A percentile compares a stretch with the other conserved stretches of the same genome.
Evolutionary conservation across 2,329 filamentous ascomycete species (phyloP).

Genomic region (Sclerotinia borealis): DNA sequence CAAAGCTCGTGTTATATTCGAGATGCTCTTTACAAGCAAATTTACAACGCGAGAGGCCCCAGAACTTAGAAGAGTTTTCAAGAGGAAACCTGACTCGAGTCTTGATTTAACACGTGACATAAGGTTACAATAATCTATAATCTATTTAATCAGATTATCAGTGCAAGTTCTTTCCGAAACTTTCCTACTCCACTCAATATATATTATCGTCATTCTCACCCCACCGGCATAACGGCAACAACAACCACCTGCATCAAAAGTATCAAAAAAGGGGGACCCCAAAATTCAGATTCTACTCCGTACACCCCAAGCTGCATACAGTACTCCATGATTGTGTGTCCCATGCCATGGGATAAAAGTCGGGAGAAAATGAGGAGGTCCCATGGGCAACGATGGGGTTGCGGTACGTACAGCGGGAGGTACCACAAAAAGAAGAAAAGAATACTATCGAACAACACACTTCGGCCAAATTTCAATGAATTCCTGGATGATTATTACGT

Average conservation of each 20-base stretch:
- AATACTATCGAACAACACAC: background rate
- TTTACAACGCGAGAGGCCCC: background rate
- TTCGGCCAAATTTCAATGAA: background rate
- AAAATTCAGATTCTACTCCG: background rate
- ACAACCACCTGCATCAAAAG: background rate
- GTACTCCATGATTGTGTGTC: slow-evolving; percentile 3
- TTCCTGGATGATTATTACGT: background rate
- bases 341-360: background rate
- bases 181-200: background rate
- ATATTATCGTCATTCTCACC: background rate
- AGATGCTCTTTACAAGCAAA: background rate
- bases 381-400: slow-evolving; percentile 2
- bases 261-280: background rate
- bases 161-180: background rate
- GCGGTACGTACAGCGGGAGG: background rate
- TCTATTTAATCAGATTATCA: no score
- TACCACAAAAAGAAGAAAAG: background rate
- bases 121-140: no score
- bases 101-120: background rate
- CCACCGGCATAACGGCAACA: background rate
- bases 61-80: background rate
- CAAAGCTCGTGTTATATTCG: background rate
- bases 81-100: background rate
- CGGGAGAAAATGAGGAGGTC: slow-evolving; percentile 9
- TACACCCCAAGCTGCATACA: background rate